Evolutionary conservation across 495 filamentous ascomycete species (phyloP), one percentile per base, ranked within the genome.

Genomic region (Rhypophila decipiens): DNA sequence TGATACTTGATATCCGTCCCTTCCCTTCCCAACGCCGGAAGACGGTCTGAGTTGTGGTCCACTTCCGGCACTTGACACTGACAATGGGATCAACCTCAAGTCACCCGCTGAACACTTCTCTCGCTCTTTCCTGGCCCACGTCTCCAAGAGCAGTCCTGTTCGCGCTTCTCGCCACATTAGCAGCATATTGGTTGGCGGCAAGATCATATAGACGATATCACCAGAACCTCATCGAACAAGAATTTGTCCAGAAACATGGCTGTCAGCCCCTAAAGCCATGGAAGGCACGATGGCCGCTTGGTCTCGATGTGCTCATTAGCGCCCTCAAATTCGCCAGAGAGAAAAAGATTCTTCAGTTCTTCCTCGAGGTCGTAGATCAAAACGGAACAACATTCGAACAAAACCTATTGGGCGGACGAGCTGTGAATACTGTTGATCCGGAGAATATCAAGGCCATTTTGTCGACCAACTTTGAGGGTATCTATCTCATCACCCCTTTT

Each of bases 401-500:
- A 36, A 45, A 64, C n/a, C 47, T 66, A 24, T 19, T 66, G 24
- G 61, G 64, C 5, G 60, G 60, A 9, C 60, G 63, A 2, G 56
- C 58, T 1, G 64, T 56, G 31, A 58, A 68, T 43, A 42, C 62
- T 12, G 38, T 70, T 24, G 61, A 66, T 46, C 67, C 65, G 3
- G 52, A 51, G 24, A 71, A 67, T 37, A 35, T 71, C 19, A 64
- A 69, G 46, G 50, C 56, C 0, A n/a, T 71, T 1, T 49, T 71
- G 11, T 66, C 68, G 5, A 64, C 66, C 31, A 65, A 63, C 13
- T 69, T 67, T 47, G 56, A 61, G 48, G 63, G 66, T 63, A n/a
- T n/a, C n/a, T n/a, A n/a, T n/a, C n/a, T n/a, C n/a, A n/a, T n/a
- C n/a, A n/a, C n/a, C n/a, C n/a, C n/a, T n/a, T n/a, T n/a, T n/a